Base-by-base conservation (phyloP, 148 eudicot species). In the Nepenthes gracilis region DNA sequence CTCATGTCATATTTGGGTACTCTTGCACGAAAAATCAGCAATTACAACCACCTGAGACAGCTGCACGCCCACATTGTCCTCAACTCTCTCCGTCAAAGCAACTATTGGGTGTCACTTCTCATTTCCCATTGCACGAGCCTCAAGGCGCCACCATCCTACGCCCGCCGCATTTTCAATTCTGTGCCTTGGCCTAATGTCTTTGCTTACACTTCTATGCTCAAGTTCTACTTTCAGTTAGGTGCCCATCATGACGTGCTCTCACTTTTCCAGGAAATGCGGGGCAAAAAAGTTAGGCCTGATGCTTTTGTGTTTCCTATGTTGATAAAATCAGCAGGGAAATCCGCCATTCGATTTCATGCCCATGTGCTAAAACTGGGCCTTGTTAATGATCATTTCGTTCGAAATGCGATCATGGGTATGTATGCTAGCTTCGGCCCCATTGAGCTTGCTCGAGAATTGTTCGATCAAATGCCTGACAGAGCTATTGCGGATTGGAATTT, bases 391-490 rank as follows among this genome's bases (percentile, higher is more conserved):
- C 43, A 59, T 12, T 66, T 63, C 35, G 73, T 76, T 0, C 66
- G 86, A 5, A 78, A 81, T 71, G 73, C 82, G 5, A 13, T 86
- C 10, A 70, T 81, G 80, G 72, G 6, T 36, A 6, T 49, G 62
- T 86, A 86, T 68, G 82, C 67, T 0, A 83, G 75, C 45, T 54
- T 57, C 67, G 88, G 88, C 36, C 72, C 70, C 7, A 33, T 85
- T 36, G 79, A 74, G 65, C 43, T 67, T 61, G 89, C 89, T 0
- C 77, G 87, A 2, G 34, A 72, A 23, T 1, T 85, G 83, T 88
- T 88, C 50, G 92, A 88, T 77, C 83, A 77, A 77, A 85, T 77
- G 78, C 35, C 72, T 66, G 82, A 82, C 0, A 82, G 81, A 69
- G 63, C 6, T 47, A 62, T 74, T 36, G 77, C 77, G 0, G 88